Evolutionary conservation across 2,329 filamentous ascomycete species (phyloP), one percentile per base, ranked within the genome.

Genomic region (Acephala macrosclerotiorum): DNA sequence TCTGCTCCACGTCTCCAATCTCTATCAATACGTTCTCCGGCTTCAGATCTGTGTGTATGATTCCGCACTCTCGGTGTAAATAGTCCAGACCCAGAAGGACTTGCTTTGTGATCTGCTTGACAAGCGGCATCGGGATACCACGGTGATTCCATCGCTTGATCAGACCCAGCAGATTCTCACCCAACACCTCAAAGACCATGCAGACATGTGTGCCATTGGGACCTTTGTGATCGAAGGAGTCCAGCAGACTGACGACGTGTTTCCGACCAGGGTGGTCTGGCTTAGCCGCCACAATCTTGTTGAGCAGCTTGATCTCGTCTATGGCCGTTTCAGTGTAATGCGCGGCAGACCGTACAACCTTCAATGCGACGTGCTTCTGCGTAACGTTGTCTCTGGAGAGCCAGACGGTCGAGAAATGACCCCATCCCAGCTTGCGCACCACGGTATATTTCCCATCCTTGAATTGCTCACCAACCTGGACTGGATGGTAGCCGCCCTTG

Each of bases 61-160:
- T 98, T 76, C 96, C 96, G 80, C 96, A 99, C 81, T 99, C 95
- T 74, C 96, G 90, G 79, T 99, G 96, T 45, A 99, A 86, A 78
- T 98, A 98, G 79, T 99, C 96, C 69, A 99, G 85, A 47, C 96
- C 96, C 33, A 99, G 87, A 57, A 99, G 85, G 11, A 98, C 96
- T 81, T 99, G 96, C 80, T 98, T 98, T 35, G 96, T 96, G 80
- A 99, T 99, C 79, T 98, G 96, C 84, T 97, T 97, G 77, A 98
- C 96, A 16, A 99, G 85, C 18, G 93, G 88, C 90, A 97, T 97
- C 51, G 96, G 96, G 65, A 99, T 98, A 58, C 96, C 96, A 67
- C 96, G 88, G 79, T 98, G 96, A 78, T 98, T 97, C 94, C 95
- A 98, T 74, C 93, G 90, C 87, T 98, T 98, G 84, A 99, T 97